A percentile compares a stretch with the other conserved stretches of the same genome.
Evolutionary conservation across 2,329 filamentous ascomycete genomes (phyloP).

Genomic region (Trichoderma sp.): DNA sequence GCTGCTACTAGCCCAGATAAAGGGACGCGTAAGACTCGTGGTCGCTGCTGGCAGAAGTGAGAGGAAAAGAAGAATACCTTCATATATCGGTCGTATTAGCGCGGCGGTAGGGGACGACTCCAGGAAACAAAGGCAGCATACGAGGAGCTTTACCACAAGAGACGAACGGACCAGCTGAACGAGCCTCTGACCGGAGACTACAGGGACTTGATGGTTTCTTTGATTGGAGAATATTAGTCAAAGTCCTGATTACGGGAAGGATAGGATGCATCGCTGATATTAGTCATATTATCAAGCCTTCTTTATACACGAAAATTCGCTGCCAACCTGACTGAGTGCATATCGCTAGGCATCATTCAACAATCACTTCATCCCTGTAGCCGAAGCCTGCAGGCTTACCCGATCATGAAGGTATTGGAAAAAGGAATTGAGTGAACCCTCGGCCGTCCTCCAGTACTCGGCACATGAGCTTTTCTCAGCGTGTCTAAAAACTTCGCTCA

Average conservation of each 20-base stretch:
- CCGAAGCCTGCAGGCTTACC: neutral
- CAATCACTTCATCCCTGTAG: neutral
- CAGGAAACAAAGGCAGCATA: constrained; percentile 27
- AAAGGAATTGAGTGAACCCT: neutral
- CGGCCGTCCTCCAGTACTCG: neutral
- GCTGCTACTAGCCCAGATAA: too few species aligned
- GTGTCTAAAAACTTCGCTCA: neutral
- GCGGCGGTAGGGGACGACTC: constrained; percentile 27
- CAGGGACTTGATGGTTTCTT: constrained; percentile 26
- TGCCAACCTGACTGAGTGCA: neutral
- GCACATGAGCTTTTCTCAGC: neutral
- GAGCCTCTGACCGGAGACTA: constrained; percentile 25
- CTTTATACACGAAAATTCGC: neutral
- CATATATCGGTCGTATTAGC: constrained; percentile 24
- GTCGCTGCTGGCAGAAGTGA: constrained; percentile 27
- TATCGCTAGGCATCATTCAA: neutral
- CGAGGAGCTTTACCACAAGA: constrained; percentile 18
- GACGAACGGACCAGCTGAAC: constrained; percentile 24
- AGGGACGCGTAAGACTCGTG: too few species aligned
- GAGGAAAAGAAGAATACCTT: constrained; percentile 22
- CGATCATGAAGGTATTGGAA: neutral
- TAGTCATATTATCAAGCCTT: neutral
- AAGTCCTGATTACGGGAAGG: neutral
- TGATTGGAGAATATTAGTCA: constrained; percentile 25
- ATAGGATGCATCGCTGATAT: too few species aligned